phyloP scores from a whole-genome alignment of 129 eudicot genomes.

The Flaveria trinervia region DNA sequence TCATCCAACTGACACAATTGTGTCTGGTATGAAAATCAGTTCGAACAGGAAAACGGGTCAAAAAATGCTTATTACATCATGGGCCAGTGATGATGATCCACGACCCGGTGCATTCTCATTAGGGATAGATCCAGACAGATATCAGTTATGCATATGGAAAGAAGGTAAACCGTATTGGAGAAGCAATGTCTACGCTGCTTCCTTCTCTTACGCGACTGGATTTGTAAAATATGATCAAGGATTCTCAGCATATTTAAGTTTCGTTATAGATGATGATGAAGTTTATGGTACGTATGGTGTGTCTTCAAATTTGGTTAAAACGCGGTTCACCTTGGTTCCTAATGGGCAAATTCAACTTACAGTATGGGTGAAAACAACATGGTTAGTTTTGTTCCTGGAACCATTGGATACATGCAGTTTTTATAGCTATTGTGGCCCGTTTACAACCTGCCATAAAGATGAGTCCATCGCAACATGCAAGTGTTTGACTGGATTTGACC shows the following conservation, averaged over 20 bases:
- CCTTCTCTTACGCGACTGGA: conserved; percentile 16
- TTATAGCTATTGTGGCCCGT: conserved; percentile 41
- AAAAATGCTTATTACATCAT: conserved; percentile 41
- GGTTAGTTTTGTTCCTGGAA: conserved; percentile 30
- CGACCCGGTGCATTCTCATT: conserved; percentile 50
- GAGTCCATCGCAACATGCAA: conserved; percentile 14
- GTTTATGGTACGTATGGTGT: conserved; percentile 17
- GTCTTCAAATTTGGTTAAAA: conserved; percentile 14
- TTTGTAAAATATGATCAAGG: conserved; percentile 12
- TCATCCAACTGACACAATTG: conserved; percentile 52
- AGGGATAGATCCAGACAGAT: conserved; percentile 37
- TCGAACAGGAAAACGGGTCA: conserved; percentile 32
- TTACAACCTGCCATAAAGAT: conserved; percentile 29
- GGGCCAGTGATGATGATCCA: conserved; percentile 59
- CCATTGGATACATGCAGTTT: conserved; percentile 40
- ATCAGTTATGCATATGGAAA: conserved; percentile 47
- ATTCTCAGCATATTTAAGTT: conserved; percentile 29
- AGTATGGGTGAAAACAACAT: conserved; percentile 33
- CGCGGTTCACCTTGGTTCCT: conserved; percentile 32
- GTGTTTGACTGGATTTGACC: conserved; percentile 45
- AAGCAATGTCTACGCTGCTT: conserved; percentile 36
- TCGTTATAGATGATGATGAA: conserved; percentile 30
- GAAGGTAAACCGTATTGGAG: conserved; percentile 48
- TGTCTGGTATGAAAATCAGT: conserved; percentile 51
- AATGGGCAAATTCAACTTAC: conserved; percentile 22